Evolutionary conservation across 2,329 filamentous ascomycete genomes (phyloP), one percentile per base, ranked within the genome.

Genomic region (Colletotrichum sublineola): DNA sequence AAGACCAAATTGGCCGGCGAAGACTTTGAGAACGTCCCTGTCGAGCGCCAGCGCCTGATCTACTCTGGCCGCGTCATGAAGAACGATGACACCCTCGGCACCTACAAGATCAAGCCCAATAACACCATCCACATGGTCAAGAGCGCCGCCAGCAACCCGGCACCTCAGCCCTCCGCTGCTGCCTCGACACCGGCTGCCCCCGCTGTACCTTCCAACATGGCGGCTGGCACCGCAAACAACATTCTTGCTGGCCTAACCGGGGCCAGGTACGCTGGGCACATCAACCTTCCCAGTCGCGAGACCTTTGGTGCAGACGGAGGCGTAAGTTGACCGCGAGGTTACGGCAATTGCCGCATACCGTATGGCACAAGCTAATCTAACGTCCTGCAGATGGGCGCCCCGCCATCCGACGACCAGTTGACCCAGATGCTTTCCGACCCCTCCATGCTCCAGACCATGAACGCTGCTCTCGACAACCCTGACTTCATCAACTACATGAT

Each of bases 61-160:
- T 99, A 98, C 86, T 98, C 96, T 7, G 96, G 96, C 65, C 92
- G 96, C 73, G 96, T 99, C 73, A 91, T 99, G 85, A 99, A 98
- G 86, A 96, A 99, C 81, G 91, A 93, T 71, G 96, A 99, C 78
- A 92, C 93, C 0, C 85, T 99, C 55, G 90, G 88, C 75, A 90
- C 90, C 68, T 97, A 97, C 86, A 98, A 98, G 87, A 95, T 99
- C 83, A 98, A 98, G 87, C 88, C 94, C 75, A 95, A 95, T 75
- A 96, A 98, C 83, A 98, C 96, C 24, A 91, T 99, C 77, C 96
- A 99, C 82, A 89, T 99, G 78, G 96, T 99, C 78, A 98, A 97
- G 87, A 97, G 95, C 80, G 96, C 96, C 56, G 93, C 94, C 73
- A 98, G 95, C 88, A 97, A 97, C 79, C 86, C 87, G 55, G 77